Evolutionary conservation across 345 rosid species (phyloP).

Genomic region (Leavenworthia alabamica): DNA sequence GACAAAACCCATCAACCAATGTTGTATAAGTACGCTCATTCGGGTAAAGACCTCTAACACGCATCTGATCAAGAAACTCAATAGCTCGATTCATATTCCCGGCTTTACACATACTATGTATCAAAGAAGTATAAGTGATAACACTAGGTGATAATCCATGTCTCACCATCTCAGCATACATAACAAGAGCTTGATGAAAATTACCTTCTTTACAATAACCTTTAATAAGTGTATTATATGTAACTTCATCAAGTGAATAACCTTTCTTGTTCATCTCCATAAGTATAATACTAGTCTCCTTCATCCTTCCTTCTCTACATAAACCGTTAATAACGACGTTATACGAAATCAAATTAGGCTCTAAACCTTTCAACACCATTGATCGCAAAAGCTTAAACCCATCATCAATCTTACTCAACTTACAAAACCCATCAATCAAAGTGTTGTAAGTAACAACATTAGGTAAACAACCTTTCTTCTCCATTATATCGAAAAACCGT

Average conservation of each 20-base stretch:
- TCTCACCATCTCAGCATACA: constrained; percentile 65
- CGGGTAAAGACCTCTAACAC: constrained; percentile 61
- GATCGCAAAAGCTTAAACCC: constrained; percentile 46
- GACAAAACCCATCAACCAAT: constrained; percentile 73
- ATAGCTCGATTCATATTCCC: constrained; percentile 74
- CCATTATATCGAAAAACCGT: constrained; percentile 49
- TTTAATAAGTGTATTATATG: constrained; percentile 72
- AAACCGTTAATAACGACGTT: constrained; percentile 72
- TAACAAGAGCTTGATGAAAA: constrained; percentile 73
- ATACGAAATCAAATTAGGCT: constrained; percentile 71
- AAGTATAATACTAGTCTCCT: constrained; percentile 52
- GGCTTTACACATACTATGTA: constrained; percentile 72
- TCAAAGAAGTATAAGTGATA: constrained; percentile 74
- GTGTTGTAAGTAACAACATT: constrained; percentile 89
- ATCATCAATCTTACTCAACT: constrained; percentile 50
- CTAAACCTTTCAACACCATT: constrained; percentile 59
- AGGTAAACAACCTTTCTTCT: constrained; percentile 56
- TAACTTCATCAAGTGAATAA: constrained; percentile 64
- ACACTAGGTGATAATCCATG: constrained; percentile 79
- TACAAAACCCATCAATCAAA: constrained; percentile 61
- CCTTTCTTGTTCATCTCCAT: constrained; percentile 54
- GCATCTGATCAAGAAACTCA: constrained; percentile 81
- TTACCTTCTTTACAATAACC: constrained; percentile 76
- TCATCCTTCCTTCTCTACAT: constrained; percentile 70
- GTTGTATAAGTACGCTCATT: constrained; percentile 81